A percentile compares a stretch with the other conserved stretches of the same genome.
Conservation (phyloP, 176 grass and related monocot genomes). For the Miscanthus lutarioriparius region DNA sequence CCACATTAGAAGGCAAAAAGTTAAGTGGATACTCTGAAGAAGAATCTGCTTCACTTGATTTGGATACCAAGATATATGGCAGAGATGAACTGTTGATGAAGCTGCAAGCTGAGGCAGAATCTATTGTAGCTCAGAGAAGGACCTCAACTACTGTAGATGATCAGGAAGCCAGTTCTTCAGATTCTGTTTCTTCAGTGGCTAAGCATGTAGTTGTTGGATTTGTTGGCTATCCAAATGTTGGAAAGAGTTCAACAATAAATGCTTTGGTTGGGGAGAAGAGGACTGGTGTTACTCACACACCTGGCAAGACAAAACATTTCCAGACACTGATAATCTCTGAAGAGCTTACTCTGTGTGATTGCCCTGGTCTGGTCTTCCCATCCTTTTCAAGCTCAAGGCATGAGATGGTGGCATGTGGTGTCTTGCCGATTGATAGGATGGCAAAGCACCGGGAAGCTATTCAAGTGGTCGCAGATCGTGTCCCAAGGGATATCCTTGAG, state of each 20-base stretch:
- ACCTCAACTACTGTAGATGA: slow-evolving; percentile 24
- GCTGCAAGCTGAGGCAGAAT: slow-evolving; percentile 81
- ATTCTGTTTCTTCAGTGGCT: slow-evolving; percentile 41
- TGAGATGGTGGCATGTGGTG: slow-evolving; percentile 95
- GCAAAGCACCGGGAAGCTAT: slow-evolving; percentile 76
- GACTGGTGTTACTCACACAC: slow-evolving; percentile 89
- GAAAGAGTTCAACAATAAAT: slow-evolving; percentile 98
- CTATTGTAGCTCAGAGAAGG: slow-evolving; percentile 53
- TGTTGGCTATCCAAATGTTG: slow-evolving; percentile 98
- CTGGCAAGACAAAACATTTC: slow-evolving; percentile 98
- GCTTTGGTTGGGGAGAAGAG: slow-evolving; percentile 84
- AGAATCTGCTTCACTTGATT: slow-evolving; percentile 40
- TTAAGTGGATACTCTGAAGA: slow-evolving; percentile 43
- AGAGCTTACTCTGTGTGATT: slow-evolving; percentile 84
- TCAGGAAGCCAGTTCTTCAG: slow-evolving; percentile 34
- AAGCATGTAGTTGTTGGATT: slow-evolving; percentile 90
- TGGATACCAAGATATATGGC: slow-evolving; percentile 76
- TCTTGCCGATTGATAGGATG: slow-evolving; percentile 86
- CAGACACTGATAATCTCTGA: slow-evolving; percentile 93
- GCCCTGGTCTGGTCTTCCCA: slow-evolving; percentile 93
- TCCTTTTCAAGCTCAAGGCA: slow-evolving; percentile 95
- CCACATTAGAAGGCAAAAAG: slow-evolving; percentile 76
- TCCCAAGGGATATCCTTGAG: slow-evolving; percentile 59
- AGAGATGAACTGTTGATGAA: slow-evolving; percentile 76
- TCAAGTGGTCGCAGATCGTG: slow-evolving; percentile 77